phyloP scores from a whole-genome alignment of 2,329 filamentous ascomycete species.

The Nakataea oryzae region DNA sequence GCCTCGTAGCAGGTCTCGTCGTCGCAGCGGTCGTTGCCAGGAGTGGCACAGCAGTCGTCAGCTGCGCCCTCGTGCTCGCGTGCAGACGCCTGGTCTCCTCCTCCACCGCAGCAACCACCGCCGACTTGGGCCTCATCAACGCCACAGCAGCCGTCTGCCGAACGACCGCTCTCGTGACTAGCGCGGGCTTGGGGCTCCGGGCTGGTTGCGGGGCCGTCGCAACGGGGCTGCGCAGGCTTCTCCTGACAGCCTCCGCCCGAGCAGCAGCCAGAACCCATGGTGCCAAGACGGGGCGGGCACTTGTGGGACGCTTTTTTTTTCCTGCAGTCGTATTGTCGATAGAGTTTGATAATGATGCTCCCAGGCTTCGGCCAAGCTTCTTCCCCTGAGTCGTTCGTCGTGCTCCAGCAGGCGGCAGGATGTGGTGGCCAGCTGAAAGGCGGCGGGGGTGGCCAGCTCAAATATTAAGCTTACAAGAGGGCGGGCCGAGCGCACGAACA shows the following conservation, averaged over 20 bases:
- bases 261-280: conserved; percentile 4
- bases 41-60: neutral
- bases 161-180: neutral
- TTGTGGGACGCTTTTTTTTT: too few relatives aligned
- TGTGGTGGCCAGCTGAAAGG: neutral
- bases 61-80: neutral
- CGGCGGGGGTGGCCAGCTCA: neutral
- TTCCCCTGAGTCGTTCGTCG: neutral
- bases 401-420: neutral
- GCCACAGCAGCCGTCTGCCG: neutral
- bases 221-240: neutral
- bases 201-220: neutral
- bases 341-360: neutral
- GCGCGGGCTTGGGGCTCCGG: neutral
- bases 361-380: neutral
- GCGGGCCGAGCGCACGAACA: too few relatives aligned
- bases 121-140: neutral
- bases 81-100: neutral
- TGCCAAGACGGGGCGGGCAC: neutral
- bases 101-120: neutral
- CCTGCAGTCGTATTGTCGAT: too few relatives aligned
- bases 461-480: neutral
- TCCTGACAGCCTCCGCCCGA: neutral
- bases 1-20: conserved; percentile 2
- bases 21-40: neutral